A percentile compares a stretch with the other conserved stretches of the same genome.
Conservation (phyloP, 352 stramenopile genomes). For the Plasmopara viticola region DNA sequence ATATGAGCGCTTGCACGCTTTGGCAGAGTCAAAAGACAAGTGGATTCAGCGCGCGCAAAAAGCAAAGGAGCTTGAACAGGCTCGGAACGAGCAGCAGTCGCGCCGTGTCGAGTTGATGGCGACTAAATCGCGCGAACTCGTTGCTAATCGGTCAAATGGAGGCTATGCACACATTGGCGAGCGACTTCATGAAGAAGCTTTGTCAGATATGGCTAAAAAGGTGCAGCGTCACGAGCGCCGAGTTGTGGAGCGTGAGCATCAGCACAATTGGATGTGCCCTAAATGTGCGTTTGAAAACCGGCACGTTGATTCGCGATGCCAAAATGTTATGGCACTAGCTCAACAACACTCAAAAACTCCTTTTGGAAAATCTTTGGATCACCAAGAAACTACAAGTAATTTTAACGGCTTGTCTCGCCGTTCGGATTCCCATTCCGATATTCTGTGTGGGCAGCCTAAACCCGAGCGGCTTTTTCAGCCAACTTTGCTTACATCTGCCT, state of each 20-base stretch:
- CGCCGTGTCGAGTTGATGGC: slow-evolving; percentile 44
- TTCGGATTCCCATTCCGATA: slow-evolving; percentile 16
- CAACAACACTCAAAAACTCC: slow-evolving; percentile 8
- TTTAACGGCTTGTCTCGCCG: slow-evolving; percentile 12
- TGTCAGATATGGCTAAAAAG: slow-evolving; percentile 62
- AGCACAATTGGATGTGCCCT: slow-evolving; percentile 74
- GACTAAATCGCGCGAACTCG: slow-evolving; percentile 51
- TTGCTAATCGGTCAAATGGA: slow-evolving; percentile 43
- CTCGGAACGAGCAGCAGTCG: slow-evolving; percentile 34
- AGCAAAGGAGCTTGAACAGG: slow-evolving; percentile 50
- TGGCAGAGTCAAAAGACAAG: slow-evolving; percentile 65
- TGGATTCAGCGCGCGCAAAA: slow-evolving; percentile 70
- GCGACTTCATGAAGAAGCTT: slow-evolving; percentile 62
- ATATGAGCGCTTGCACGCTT: slow-evolving; percentile 58
- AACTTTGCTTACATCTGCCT: slow-evolving; percentile 41
- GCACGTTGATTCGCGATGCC: slow-evolving; percentile 45
- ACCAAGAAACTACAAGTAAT: slow-evolving; percentile 20
- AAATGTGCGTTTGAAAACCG: slow-evolving; percentile 70
- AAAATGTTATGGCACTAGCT: slow-evolving; percentile 36
- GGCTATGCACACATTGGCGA: slow-evolving; percentile 64
- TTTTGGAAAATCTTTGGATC: slow-evolving; percentile 1
- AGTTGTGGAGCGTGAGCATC: slow-evolving; percentile 32
- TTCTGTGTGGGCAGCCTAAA: slow-evolving; percentile 49
- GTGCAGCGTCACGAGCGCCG: slow-evolving; percentile 40
- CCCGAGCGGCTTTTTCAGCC: slow-evolving; percentile 61